Conservation (phyloP, 2,329 filamentous ascomycete genomes). For the Herpotrichia juniperi region DNA sequence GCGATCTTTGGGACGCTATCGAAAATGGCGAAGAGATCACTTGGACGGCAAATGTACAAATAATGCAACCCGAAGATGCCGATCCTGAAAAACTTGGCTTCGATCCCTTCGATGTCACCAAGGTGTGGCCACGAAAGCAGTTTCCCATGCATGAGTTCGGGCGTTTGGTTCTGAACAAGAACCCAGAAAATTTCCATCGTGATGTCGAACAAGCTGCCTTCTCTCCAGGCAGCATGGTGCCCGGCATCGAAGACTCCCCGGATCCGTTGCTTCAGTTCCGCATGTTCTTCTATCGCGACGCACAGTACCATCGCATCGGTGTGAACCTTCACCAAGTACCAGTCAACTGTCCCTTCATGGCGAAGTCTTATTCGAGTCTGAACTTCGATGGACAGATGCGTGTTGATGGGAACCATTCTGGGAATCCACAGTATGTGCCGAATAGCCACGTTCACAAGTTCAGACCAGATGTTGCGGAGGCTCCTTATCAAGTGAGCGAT, state of each 20-base stretch:
- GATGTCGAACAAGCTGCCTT: constrained; percentile 61
- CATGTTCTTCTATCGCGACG: constrained; percentile 58
- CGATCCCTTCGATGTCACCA: constrained; percentile 61
- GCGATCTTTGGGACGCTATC: constrained; percentile 53
- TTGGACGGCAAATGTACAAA: constrained; percentile 54
- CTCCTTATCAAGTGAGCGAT: constrained; percentile 57
- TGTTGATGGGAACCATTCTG: constrained; percentile 54
- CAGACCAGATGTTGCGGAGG: constrained; percentile 58
- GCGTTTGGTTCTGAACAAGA: constrained; percentile 59
- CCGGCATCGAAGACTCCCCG: constrained; percentile 57
- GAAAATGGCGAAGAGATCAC: constrained; percentile 49
- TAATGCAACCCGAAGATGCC: constrained; percentile 55
- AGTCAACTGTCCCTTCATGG: constrained; percentile 56
- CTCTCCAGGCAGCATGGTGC: constrained; percentile 58
- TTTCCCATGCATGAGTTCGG: constrained; percentile 60
- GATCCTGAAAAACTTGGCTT: constrained; percentile 58
- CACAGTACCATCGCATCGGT: constrained; percentile 59
- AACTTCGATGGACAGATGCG: constrained; percentile 59
- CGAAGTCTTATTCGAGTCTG: constrained; percentile 52
- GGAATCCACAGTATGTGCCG: constrained; percentile 59
- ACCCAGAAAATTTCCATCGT: constrained; percentile 58
- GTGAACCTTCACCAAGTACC: constrained; percentile 60
- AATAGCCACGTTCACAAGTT: constrained; percentile 61
- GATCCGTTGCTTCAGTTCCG: constrained; percentile 58
- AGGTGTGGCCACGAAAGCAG: constrained; percentile 57